Conservation (phyloP, 169 alveolate species). For the Plasmodium knowlesi region DNA sequence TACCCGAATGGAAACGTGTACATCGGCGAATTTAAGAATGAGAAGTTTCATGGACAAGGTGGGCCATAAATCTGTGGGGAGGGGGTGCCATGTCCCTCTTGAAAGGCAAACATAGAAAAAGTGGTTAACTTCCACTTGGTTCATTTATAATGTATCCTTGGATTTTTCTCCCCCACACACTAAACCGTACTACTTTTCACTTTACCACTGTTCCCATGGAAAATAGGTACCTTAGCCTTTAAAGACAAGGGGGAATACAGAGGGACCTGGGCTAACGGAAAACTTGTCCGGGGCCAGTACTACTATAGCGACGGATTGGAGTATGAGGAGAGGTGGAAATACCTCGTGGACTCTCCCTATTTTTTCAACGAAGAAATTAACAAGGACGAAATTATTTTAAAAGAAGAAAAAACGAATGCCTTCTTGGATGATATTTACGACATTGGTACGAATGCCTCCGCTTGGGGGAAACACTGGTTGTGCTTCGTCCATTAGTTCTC, state of each 20-base stretch:
- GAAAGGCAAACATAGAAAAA: neutral
- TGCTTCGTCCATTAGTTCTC: neutral
- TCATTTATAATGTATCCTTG: neutral
- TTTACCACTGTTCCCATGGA: neutral
- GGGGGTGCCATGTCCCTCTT: neutral
- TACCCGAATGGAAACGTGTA: constrained; percentile 68
- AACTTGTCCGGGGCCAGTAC: constrained; percentile 22
- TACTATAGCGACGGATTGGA: constrained; percentile 56
- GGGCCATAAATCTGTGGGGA: neutral
- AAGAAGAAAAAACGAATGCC: constrained; percentile 31
- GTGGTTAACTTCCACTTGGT: neutral
- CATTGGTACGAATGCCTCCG: constrained; percentile 15
- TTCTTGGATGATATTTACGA: constrained; percentile 36
- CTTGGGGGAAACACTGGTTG: neutral
- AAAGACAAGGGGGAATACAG: constrained; percentile 45
- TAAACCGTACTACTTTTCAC: neutral
- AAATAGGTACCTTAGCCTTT: constrained; percentile 29
- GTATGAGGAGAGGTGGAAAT: constrained; percentile 45
- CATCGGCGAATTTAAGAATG: constrained; percentile 52
- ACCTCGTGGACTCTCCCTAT: constrained; percentile 46
- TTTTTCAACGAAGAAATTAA: constrained; percentile 50
- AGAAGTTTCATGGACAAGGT: constrained; percentile 67
- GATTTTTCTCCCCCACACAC: neutral
- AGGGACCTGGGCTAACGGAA: constrained; percentile 68
- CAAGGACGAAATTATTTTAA: constrained; percentile 30